Conservation (phyloP, 1,139 yeast genomes). For the Hyphopichia fennica region DNA sequence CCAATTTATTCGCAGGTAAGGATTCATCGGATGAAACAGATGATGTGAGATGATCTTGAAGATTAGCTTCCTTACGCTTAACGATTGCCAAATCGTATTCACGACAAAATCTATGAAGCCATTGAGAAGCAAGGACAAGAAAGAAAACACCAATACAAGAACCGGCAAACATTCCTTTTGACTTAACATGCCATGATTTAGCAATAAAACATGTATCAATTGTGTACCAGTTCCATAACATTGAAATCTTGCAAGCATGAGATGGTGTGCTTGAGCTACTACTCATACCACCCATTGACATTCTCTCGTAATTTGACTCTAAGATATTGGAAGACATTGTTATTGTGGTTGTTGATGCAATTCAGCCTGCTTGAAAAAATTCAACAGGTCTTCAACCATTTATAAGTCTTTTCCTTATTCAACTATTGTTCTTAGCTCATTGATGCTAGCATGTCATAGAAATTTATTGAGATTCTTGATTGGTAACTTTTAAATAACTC, state of each 20-base stretch:
- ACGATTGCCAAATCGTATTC: conserved; percentile 51
- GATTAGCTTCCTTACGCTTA: conserved; percentile 10
- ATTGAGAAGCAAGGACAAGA: conserved; percentile 56
- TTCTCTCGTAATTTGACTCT: conserved; percentile 4
- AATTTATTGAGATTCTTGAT: too few species aligned
- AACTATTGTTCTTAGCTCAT: too few species aligned
- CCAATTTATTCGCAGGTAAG: not conserved
- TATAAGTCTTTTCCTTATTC: too few species aligned
- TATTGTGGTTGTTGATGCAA: too few species aligned
- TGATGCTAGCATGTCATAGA: too few species aligned
- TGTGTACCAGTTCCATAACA: conserved; percentile 50
- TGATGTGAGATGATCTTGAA: not conserved
- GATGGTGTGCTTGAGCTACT: conserved; percentile 6
- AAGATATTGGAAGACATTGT: not conserved
- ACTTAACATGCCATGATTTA: conserved; percentile 62
- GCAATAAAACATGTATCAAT: conserved; percentile 64
- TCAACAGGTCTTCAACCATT: too few species aligned
- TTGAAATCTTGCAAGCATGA: conserved; percentile 35
- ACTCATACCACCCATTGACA: conserved; percentile 11
- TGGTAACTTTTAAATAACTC: too few species aligned
- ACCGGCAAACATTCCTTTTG: conserved; percentile 66
- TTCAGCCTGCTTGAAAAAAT: too few species aligned
- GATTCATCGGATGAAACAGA: not conserved
- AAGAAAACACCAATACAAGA: conserved; percentile 66
- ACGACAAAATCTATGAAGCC: conserved; percentile 55